phyloP scores from a whole-genome alignment of 2,329 filamentous ascomycete species.

The Paracamarosporium sp. region DNA sequence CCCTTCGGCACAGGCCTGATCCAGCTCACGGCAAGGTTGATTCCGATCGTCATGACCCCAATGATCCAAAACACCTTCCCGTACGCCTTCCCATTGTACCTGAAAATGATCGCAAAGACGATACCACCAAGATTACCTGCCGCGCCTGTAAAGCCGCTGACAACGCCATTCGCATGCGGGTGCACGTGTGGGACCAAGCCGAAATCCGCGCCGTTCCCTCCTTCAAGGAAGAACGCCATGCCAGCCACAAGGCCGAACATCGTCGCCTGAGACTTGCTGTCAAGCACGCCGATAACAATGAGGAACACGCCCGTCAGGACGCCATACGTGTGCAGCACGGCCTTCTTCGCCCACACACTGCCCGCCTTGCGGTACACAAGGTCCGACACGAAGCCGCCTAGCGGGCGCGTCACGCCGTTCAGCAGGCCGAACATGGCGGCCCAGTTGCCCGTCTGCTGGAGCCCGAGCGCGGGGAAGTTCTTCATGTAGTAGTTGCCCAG shows the following conservation, averaged over 20 bases:
- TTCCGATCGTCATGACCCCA: slow-evolving; percentile 72
- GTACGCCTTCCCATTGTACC: slow-evolving; percentile 73
- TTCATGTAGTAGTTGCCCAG: slow-evolving; percentile 63
- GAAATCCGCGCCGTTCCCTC: slow-evolving; percentile 83
- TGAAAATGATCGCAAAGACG: slow-evolving; percentile 80
- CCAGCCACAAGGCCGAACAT: slow-evolving; percentile 79
- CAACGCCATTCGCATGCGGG: slow-evolving; percentile 77
- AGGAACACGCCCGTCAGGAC: slow-evolving; percentile 65
- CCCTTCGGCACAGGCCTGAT: slow-evolving; percentile 60
- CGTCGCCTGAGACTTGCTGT: slow-evolving; percentile 65
- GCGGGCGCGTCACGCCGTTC: slow-evolving; percentile 69
- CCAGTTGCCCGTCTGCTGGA: slow-evolving; percentile 63
- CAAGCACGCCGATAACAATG: slow-evolving; percentile 63
- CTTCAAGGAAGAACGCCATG: slow-evolving; percentile 81
- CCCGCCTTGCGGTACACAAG: slow-evolving; percentile 56
- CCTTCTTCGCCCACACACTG: slow-evolving; percentile 68
- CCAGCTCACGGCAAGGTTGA: slow-evolving; percentile 72
- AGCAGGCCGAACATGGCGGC: slow-evolving; percentile 77
- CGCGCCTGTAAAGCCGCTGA: slow-evolving; percentile 79
- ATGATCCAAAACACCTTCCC: slow-evolving; percentile 79
- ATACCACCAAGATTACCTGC: slow-evolving; percentile 86
- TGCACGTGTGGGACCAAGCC: slow-evolving; percentile 84
- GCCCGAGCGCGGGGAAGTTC: slow-evolving; percentile 60
- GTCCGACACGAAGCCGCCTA: slow-evolving; percentile 67
- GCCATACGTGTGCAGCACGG: slow-evolving; percentile 61